These are phyloP conservation scores for Fusarium albidum DNA, from an alignment of 2,329 filamentous ascomycete species.

Conservation along the genomic window DNA sequence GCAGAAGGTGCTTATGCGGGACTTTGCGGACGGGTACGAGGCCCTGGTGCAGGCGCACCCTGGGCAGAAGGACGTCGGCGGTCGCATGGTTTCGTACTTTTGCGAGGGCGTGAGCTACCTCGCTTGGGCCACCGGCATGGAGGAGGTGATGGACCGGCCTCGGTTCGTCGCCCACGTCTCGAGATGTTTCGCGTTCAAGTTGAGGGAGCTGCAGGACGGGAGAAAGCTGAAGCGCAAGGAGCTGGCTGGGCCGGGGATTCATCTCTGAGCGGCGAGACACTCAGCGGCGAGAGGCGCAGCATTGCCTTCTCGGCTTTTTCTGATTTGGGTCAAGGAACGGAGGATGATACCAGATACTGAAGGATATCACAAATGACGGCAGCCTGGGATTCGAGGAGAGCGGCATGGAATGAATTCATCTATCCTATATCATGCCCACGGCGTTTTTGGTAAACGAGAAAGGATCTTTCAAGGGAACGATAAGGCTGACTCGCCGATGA, in stretches of 20 bases:
- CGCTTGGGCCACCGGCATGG: constrained; percentile 38
- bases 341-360: too few relatives aligned
- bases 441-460: too few relatives aligned
- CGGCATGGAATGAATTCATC: too few relatives aligned
- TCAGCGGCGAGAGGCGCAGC: too few relatives aligned
- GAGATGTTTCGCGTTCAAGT: constrained; percentile 42
- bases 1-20: constrained; percentile 43
- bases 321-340: too few relatives aligned
- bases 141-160: constrained; percentile 39
- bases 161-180: constrained; percentile 44
- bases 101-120: constrained; percentile 43
- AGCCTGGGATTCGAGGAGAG: too few relatives aligned
- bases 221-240: constrained; percentile 44
- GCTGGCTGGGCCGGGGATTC: constrained; percentile 30
- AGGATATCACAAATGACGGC: too few relatives aligned
- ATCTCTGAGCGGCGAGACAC: neutral
- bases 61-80: constrained; percentile 34
- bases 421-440: too few relatives aligned
- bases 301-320: too few relatives aligned
- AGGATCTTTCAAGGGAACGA: too few relatives aligned
- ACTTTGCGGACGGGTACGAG: constrained; percentile 48
- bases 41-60: constrained; percentile 37
- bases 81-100: constrained; percentile 44
- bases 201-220: constrained; percentile 31
- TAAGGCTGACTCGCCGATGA: too few relatives aligned